phyloP scores from a whole-genome alignment of 148 eudicot genomes.

The Agrostemma githago region DNA sequence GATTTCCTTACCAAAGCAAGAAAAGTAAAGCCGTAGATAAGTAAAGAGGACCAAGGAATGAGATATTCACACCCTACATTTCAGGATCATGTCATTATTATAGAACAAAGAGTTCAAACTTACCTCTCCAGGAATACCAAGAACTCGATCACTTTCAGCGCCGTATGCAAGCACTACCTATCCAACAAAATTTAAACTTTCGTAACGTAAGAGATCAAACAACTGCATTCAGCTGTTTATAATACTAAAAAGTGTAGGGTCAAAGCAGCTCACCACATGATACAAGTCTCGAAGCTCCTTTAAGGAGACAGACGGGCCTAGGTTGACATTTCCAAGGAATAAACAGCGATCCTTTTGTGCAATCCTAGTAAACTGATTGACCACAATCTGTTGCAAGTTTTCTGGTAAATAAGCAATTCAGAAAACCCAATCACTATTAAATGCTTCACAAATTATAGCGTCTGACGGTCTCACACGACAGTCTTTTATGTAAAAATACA shows the following conservation, averaged over 20 bases:
- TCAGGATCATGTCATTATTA: background rate
- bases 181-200: slow-evolving; percentile 14
- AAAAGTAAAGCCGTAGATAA: background rate
- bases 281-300: slow-evolving; percentile 77
- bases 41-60: background rate
- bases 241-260: background rate
- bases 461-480: no score
- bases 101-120: background rate
- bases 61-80: background rate
- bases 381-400: slow-evolving; percentile 3
- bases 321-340: slow-evolving; percentile 81
- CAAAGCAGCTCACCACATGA: slow-evolving; percentile 5
- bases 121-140: slow-evolving; percentile 92
- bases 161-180: slow-evolving; percentile 68
- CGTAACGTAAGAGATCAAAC: background rate
- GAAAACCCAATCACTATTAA: slow-evolving; percentile 5
- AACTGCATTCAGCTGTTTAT: background rate
- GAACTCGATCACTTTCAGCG: slow-evolving; percentile 90
- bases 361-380: slow-evolving; percentile 78
- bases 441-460: no score
- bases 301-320: slow-evolving; percentile 75
- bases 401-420: background rate
- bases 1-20: background rate
- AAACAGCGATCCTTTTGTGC: slow-evolving; percentile 64
- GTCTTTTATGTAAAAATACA: no score